Conservation (phyloP, 2,329 filamentous ascomycete species). For the Graphiopsis chlorocephala region DNA sequence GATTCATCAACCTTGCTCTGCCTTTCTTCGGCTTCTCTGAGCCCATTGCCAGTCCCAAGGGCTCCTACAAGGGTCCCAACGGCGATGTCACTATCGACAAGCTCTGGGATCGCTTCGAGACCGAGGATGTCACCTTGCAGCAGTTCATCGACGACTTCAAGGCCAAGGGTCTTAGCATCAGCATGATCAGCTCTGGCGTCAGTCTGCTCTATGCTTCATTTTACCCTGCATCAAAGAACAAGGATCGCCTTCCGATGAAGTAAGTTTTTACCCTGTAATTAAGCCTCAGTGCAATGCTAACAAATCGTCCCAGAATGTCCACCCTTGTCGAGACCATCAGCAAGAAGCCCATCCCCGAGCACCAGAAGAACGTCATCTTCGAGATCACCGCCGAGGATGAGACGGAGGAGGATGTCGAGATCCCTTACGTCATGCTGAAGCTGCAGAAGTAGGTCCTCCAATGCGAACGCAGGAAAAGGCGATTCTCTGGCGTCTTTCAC, state of each 20-base stretch:
- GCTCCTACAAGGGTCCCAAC: slow-evolving; percentile 76
- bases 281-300: slow-evolving; percentile 24
- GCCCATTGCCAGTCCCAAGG: slow-evolving; percentile 90
- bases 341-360: slow-evolving; percentile 84
- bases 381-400: slow-evolving; percentile 91
- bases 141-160: slow-evolving; percentile 78
- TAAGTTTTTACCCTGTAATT: slow-evolving; percentile 42
- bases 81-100: slow-evolving; percentile 85
- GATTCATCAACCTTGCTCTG: slow-evolving; percentile 91
- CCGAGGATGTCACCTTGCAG: slow-evolving; percentile 77
- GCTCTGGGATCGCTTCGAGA: slow-evolving; percentile 96
- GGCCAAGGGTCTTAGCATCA: slow-evolving; percentile 74
- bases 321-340: slow-evolving; percentile 83
- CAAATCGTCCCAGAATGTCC: slow-evolving; percentile 63
- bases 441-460: slow-evolving; percentile 45
- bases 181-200: slow-evolving; percentile 96
- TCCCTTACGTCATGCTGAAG: slow-evolving; percentile 93
- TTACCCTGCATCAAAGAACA: slow-evolving; percentile 77
- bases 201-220: slow-evolving; percentile 92
- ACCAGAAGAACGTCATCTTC: slow-evolving; percentile 95
- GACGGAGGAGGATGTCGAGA: slow-evolving; percentile 89
- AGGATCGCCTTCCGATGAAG: slow-evolving; percentile 74
- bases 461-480: not conserved
- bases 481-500: not conserved
- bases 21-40: slow-evolving; percentile 99